Percentiles rank a stretch among this genome's conserved stretches.
Conservation (phyloP, 768 basidiomycete genomes). For the Tulasnella sp. region DNA sequence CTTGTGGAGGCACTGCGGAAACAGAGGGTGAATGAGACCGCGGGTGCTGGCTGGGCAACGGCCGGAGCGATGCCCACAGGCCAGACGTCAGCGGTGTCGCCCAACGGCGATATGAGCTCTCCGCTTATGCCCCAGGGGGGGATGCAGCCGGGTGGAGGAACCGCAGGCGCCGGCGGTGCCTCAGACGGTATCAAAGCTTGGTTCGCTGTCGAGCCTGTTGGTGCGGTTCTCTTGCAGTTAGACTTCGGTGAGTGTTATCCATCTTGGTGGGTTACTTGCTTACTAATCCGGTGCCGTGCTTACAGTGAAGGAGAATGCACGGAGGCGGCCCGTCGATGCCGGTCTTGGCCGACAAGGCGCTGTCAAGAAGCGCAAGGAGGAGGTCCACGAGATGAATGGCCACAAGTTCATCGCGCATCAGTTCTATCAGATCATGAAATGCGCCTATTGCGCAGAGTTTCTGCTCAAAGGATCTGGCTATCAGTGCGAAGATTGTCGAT, state of each 20-base stretch:
- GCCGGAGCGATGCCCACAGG: constrained; percentile 59
- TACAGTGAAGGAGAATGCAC: constrained; percentile 93
- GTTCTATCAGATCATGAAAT: constrained; percentile 97
- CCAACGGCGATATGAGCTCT: constrained; percentile 36
- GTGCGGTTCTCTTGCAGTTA: constrained; percentile 73
- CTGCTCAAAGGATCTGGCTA: constrained; percentile 95
- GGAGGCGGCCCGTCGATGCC: constrained; percentile 88
- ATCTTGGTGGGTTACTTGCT: background rate
- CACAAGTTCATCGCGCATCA: constrained; percentile 96
- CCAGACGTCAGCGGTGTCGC: constrained; percentile 41
- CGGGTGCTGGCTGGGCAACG: constrained; percentile 87
- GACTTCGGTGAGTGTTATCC: constrained; percentile 69
- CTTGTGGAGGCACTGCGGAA: constrained; percentile 85
- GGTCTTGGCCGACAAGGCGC: constrained; percentile 97
- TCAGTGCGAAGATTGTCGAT: constrained; percentile 98
- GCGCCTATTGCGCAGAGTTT: constrained; percentile 96
- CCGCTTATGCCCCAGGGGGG: constrained; percentile 31
- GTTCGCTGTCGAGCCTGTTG: constrained; percentile 97
- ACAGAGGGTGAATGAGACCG: constrained; percentile 81
- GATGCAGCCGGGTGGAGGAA: background rate
- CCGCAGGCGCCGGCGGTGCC: constrained; percentile 9
- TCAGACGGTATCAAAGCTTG: constrained; percentile 87
- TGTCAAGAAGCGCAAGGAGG: constrained; percentile 94
- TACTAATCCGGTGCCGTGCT: background rate
- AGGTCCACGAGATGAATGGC: constrained; percentile 99